phyloP scores from a whole-genome alignment of 768 basidiomycete species.

The Cytidiella melzeri region DNA sequence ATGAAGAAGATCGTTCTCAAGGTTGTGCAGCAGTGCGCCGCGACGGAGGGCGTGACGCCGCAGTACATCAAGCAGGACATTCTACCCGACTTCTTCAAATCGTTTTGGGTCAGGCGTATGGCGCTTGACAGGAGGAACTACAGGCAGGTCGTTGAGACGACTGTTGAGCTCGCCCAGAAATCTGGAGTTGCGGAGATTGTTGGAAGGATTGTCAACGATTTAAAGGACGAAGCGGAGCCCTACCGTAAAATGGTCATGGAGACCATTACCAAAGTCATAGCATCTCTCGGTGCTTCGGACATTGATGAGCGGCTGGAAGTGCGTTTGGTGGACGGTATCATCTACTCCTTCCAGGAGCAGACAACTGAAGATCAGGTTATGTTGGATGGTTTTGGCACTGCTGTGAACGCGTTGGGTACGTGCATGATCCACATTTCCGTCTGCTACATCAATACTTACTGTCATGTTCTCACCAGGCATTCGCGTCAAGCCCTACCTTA shows the following conservation, averaged over 20 bases:
- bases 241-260: conserved; percentile 99
- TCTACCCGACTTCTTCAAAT: conserved; percentile 97
- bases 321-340: conserved; percentile 94
- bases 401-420: conserved; percentile 84
- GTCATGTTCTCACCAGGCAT: conserved; percentile 49
- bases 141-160: conserved; percentile 96
- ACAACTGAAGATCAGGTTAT: conserved; percentile 99
- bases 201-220: conserved; percentile 76
- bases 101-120: conserved; percentile 99
- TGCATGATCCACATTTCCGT: conserved; percentile 2
- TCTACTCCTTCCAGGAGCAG: conserved; percentile 99
- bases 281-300: conserved; percentile 92
- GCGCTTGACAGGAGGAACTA: conserved; percentile 95
- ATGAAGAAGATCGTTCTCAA: conserved; percentile 99
- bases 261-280: conserved; percentile 95
- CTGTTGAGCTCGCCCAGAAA: conserved; percentile 97
- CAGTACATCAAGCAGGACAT: conserved; percentile 97
- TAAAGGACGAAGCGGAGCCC: conserved; percentile 88
- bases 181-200: conserved; percentile 96
- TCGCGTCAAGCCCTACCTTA: conserved; percentile 96
- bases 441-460: no score
- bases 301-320: conserved; percentile 95
- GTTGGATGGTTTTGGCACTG: conserved; percentile 97
- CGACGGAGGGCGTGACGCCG: conserved; percentile 95
- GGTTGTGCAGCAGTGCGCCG: conserved; percentile 98